Conservation (phyloP, 306 rosid genomes). For the Arachis hypogaea region DNA sequence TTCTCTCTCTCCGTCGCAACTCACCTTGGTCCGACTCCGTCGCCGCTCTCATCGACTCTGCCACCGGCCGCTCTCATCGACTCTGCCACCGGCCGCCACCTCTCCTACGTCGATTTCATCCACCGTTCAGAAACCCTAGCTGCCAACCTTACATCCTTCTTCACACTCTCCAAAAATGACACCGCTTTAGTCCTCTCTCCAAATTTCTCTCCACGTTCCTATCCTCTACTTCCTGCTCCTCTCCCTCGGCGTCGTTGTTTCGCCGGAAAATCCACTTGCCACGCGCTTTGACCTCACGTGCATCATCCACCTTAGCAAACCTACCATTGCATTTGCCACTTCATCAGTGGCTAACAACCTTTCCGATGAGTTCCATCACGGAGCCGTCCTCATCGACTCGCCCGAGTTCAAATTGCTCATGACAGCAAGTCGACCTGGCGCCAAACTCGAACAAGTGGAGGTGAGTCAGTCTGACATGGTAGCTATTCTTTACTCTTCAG, state of each 20-base stretch:
- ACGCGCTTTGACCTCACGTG: too few species aligned
- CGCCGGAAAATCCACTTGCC: slow-evolving; percentile 30
- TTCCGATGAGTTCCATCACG: not conserved
- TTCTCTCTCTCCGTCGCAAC: slow-evolving; percentile 5
- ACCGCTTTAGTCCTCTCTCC: slow-evolving; percentile 54
- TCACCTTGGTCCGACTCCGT: slow-evolving; percentile 45
- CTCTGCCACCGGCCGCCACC: slow-evolving; percentile 12
- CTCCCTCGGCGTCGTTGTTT: slow-evolving; percentile 56
- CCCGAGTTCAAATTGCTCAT: slow-evolving; percentile 52
- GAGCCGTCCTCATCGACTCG: slow-evolving; percentile 50
- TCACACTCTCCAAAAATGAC: slow-evolving; percentile 53
- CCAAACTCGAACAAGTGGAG: too few species aligned
- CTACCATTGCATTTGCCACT: slow-evolving; percentile 47
- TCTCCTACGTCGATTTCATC: slow-evolving; percentile 47
- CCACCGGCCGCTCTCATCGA: not conserved
- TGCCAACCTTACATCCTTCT: slow-evolving; percentile 40
- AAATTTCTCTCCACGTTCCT: slow-evolving; percentile 44
- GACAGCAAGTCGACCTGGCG: not conserved
- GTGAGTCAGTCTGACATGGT: slow-evolving; percentile 60
- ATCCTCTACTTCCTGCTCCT: slow-evolving; percentile 65
- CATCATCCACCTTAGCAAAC: slow-evolving; percentile 40
- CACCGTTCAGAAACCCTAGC: not conserved
- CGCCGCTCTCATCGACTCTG: slow-evolving; percentile 45
- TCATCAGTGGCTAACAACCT: slow-evolving; percentile 38
- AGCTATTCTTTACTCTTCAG: slow-evolving; percentile 56